Percentiles rank a stretch among this genome's conserved stretches.
Evolutionary conservation across 2,329 filamentous ascomycete genomes (phyloP).

Genomic region (Phialocephala subalpina): DNA sequence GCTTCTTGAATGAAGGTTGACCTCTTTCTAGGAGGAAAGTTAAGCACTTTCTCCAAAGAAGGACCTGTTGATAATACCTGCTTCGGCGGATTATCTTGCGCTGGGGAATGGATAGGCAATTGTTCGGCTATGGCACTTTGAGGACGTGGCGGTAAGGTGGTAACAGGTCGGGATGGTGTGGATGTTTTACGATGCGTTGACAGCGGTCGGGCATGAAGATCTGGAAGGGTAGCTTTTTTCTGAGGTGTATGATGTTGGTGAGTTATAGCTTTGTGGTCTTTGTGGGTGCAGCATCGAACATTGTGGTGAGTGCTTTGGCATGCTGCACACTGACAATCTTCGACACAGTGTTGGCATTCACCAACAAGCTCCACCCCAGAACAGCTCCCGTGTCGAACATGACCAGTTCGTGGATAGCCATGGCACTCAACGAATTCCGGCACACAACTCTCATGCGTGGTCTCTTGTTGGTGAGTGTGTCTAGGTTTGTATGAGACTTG

Average conservation of each 20-base stretch:
- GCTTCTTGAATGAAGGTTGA: slow-evolving; percentile 12
- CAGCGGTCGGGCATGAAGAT: neutral
- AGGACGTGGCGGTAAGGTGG: neutral
- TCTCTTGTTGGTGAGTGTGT: neutral
- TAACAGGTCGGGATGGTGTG: neutral
- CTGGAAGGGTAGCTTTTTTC: neutral
- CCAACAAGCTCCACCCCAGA: slow-evolving; percentile 34
- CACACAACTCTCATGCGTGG: neutral
- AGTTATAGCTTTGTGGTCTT: slow-evolving; percentile 32
- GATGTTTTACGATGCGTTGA: slow-evolving; percentile 1
- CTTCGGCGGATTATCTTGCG: neutral
- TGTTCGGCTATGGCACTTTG: neutral
- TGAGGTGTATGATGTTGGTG: slow-evolving; percentile 34
- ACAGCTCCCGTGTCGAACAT: slow-evolving; percentile 31
- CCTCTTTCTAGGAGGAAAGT: slow-evolving; percentile 11
- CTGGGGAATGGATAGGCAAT: neutral
- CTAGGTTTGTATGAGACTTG: neutral
- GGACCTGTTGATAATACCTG: neutral
- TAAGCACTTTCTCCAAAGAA: neutral
- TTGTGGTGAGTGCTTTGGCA: slow-evolving; percentile 38
- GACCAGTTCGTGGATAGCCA: slow-evolving; percentile 40
- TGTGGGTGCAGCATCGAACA: slow-evolving; percentile 39
- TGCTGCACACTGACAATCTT: slow-evolving; percentile 39
- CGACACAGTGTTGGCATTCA: slow-evolving; percentile 41
- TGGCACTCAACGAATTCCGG: slow-evolving; percentile 35